Percentiles rank a stretch among this genome's conserved stretches.
Conservation (phyloP, 441 rosid genomes). For the Euphorbia schlechtendalii region DNA sequence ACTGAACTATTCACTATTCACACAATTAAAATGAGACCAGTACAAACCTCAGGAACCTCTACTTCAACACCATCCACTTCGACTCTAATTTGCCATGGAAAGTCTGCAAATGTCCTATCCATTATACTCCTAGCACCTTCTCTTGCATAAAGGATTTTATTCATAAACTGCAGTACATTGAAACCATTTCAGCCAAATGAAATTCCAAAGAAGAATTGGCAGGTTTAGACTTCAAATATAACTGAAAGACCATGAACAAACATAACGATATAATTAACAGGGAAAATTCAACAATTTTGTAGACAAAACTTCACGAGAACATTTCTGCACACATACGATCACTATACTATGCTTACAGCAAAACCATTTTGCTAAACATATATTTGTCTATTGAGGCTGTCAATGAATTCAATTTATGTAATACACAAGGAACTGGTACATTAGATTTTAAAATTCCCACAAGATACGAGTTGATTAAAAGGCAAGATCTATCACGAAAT, state of each 20-base stretch:
- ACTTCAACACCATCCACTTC: constrained; percentile 88
- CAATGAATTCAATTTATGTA: neutral
- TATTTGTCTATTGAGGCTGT: neutral
- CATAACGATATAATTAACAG: neutral
- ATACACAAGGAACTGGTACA: neutral
- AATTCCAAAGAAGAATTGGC: neutral
- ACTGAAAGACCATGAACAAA: neutral
- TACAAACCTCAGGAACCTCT: constrained; percentile 93
- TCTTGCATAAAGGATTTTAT: constrained; percentile 93
- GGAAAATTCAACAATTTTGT: neutral
- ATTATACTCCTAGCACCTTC: constrained; percentile 96
- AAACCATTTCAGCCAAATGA: constrained; percentile 22
- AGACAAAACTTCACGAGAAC: neutral
- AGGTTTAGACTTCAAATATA: neutral
- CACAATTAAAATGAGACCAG: neutral
- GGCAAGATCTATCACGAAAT: neutral
- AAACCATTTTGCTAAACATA: neutral
- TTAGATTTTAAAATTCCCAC: neutral
- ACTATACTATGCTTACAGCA: neutral
- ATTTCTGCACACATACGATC: neutral
- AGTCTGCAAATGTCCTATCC: constrained; percentile 92
- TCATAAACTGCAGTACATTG: constrained; percentile 76
- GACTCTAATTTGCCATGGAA: constrained; percentile 89
- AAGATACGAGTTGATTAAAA: neutral
- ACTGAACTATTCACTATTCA: neutral